Percentiles rank a stretch among this genome's conserved stretches.
These are phyloP conservation scores for Colletotrichum liriopes DNA, from an alignment of 2,329 filamentous ascomycete genomes.

Conservation along the genomic window DNA sequence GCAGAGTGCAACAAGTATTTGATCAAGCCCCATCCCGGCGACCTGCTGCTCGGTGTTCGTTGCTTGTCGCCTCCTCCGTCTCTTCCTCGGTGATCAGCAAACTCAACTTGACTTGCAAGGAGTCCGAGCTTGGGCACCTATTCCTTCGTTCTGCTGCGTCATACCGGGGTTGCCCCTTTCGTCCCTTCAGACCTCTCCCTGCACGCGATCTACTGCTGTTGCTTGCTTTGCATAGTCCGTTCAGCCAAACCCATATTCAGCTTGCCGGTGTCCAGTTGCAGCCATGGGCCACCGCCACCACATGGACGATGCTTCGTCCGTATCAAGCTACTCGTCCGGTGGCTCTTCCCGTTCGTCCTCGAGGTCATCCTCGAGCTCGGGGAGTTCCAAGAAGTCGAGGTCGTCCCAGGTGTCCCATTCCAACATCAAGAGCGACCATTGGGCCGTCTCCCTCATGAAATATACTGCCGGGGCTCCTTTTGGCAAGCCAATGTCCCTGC, in stretches of 20 bases:
- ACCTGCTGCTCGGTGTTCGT: not conserved
- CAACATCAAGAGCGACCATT: constrained; percentile 38
- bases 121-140: constrained; percentile 4
- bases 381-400: constrained; percentile 40
- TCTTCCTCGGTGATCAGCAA: constrained; percentile 37
- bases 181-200: not conserved
- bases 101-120: constrained; percentile 14
- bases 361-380: constrained; percentile 38
- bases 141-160: constrained; percentile 15
- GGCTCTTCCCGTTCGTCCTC: constrained; percentile 36
- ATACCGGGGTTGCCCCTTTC: not conserved
- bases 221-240: constrained; percentile 4
- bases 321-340: constrained; percentile 37
- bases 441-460: constrained; percentile 41
- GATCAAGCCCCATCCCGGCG: constrained; percentile 30
- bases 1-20: constrained; percentile 32
- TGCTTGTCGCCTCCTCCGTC: constrained; percentile 21
- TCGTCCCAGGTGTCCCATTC: constrained; percentile 40
- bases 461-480: constrained; percentile 39
- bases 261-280: not conserved
- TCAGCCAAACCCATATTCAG: not conserved
- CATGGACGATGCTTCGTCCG: constrained; percentile 31
- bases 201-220: constrained; percentile 7
- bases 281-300: constrained; percentile 35
- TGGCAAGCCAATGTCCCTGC: constrained; percentile 35